These are phyloP conservation scores for Chloris gayana DNA, from an alignment of 176 grass and related monocot species.

Conservation along the genomic window DNA sequence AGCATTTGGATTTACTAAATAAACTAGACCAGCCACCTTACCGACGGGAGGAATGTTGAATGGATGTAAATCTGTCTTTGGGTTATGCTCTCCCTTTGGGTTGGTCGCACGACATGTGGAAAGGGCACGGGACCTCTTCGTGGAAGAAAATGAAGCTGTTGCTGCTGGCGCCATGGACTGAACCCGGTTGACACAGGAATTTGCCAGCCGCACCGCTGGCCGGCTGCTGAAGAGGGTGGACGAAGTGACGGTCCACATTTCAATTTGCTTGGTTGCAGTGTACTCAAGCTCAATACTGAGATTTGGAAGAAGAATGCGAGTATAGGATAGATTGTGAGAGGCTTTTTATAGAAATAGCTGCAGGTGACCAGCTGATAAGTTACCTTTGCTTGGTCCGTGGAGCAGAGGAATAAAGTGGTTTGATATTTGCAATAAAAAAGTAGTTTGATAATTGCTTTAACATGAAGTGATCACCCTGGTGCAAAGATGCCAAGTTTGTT, in stretches of 20 bases:
- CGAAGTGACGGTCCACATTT: constrained; percentile 34
- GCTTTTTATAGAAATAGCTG: constrained; percentile 26
- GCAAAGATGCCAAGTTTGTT: constrained; percentile 38
- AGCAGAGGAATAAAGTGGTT: constrained; percentile 37
- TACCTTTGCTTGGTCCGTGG: constrained; percentile 29
- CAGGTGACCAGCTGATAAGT: neutral
- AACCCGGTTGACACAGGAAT: neutral
- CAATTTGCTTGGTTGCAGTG: neutral
- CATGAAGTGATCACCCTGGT: neutral
- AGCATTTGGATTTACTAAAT: neutral
- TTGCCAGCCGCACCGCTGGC: neutral
- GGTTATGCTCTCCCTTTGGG: constrained; percentile 12
- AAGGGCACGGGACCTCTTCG: neutral
- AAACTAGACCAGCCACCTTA: neutral
- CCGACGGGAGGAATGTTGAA: constrained; percentile 36
- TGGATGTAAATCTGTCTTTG: constrained; percentile 35
- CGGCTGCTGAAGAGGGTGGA: constrained; percentile 20
- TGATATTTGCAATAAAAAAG: constrained; percentile 36
- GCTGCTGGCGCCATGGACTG: neutral
- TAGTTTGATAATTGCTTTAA: constrained; percentile 8
- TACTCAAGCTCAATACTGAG: neutral
- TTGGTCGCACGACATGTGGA: neutral
- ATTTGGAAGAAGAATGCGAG: neutral
- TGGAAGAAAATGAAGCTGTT: neutral
- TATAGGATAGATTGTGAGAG: neutral